These are phyloP conservation scores for Starmerella sp. DNA, from an alignment of 805 yeast genomes.

Conservation along the genomic window DNA sequence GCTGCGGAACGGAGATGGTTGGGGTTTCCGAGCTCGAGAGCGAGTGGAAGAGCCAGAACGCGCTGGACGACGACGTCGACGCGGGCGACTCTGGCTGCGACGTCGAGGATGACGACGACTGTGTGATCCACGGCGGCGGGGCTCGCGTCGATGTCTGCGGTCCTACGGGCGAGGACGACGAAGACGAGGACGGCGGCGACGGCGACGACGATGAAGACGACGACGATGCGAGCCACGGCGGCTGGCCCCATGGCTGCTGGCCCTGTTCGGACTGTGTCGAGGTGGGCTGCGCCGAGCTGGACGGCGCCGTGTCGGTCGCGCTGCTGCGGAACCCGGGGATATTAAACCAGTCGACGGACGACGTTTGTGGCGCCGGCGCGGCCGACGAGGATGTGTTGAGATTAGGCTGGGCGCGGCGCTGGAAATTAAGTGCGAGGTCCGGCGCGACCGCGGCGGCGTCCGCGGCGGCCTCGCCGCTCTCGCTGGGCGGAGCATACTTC, in stretches of 20 bases:
- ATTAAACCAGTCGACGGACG: slow-evolving; percentile 1
- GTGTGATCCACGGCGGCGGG: neutral
- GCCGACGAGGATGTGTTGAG: slow-evolving; percentile 1
- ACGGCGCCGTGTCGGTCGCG: neutral
- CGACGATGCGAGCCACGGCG: neutral
- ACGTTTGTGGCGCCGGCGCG: neutral
- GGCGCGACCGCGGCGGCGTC: neutral
- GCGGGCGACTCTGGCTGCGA: neutral
- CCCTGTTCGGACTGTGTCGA: neutral
- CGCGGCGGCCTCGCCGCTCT: neutral
- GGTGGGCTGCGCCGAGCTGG: neutral
- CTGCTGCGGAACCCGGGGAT: neutral
- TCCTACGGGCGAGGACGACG: neutral
- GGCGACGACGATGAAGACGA: neutral
- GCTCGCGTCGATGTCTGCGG: neutral
- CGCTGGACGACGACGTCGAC: neutral
- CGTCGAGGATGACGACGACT: neutral
- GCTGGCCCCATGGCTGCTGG: neutral
- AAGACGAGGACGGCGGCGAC: too few relatives aligned
- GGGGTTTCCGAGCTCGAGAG: neutral
- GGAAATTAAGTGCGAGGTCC: neutral
- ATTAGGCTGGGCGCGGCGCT: neutral
- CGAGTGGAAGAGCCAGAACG: neutral
- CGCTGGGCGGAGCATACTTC: neutral
- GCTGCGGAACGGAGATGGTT: neutral